Conservation (phyloP, 2,329 filamentous ascomycete species). For the Pyrenochaeta sp. region DNA sequence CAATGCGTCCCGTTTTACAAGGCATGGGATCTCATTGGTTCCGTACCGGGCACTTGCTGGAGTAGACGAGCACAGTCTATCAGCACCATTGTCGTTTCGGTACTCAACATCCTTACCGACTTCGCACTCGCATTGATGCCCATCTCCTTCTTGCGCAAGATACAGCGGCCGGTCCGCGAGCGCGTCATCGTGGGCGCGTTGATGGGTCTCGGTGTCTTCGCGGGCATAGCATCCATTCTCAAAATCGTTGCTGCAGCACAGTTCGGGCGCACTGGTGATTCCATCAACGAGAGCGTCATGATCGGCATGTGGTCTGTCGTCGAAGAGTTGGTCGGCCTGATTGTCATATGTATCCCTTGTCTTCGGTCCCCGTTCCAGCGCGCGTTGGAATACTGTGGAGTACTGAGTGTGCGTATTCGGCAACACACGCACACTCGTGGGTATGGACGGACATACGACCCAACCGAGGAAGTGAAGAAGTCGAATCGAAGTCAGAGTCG, state of each 20-base stretch:
- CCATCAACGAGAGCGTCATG: constrained; percentile 20
- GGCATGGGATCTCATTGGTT: constrained; percentile 23
- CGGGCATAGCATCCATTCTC: constrained; percentile 26
- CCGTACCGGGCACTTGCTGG: constrained; percentile 17
- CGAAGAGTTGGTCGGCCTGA: constrained; percentile 31
- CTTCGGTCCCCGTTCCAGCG: constrained; percentile 29
- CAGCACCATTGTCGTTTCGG: constrained; percentile 24
- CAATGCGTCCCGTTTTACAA: constrained; percentile 29
- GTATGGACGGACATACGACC: constrained; percentile 12
- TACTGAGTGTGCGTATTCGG: constrained; percentile 6
- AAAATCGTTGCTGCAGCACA: constrained; percentile 24
- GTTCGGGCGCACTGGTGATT: constrained; percentile 22
- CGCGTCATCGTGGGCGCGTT: constrained; percentile 23
- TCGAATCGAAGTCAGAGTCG: constrained; percentile 1
- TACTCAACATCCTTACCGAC: constrained; percentile 26
- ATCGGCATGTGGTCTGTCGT: constrained; percentile 33
- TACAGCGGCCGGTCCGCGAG: constrained; percentile 24
- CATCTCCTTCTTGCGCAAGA: constrained; percentile 23
- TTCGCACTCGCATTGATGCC: constrained; percentile 30
- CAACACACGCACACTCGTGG: constrained; percentile 6
- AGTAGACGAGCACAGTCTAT: constrained; percentile 6
- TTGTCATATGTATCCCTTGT: constrained; percentile 34
- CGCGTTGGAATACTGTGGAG: constrained; percentile 18
- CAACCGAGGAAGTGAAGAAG: not conserved
- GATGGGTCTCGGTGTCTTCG: constrained; percentile 32